A percentile compares a stretch with the other conserved stretches of the same genome.
phyloP scores from a whole-genome alignment of 768 basidiomycete species.

The Tulasnella sp. region DNA sequence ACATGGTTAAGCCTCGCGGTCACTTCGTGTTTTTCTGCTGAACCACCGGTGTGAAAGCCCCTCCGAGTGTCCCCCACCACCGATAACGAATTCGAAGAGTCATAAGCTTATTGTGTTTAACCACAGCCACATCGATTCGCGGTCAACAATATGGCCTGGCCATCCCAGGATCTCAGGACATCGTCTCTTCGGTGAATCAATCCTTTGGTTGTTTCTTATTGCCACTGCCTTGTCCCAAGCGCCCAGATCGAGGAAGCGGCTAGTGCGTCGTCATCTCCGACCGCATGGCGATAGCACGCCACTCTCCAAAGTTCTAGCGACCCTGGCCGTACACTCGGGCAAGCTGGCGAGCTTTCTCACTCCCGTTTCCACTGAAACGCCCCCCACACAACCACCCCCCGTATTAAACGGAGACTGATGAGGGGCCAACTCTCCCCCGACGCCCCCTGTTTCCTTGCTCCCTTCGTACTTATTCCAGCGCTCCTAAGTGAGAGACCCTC shows the following conservation, averaged over 20 bases:
- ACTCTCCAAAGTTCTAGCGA: background rate
- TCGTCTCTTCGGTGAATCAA: background rate
- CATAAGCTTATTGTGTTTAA: background rate
- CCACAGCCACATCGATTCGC: constrained; percentile 1
- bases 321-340: background rate
- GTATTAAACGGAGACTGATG: background rate
- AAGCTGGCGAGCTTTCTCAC: background rate
- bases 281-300: background rate
- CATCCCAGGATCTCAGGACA: background rate
- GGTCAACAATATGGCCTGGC: background rate
- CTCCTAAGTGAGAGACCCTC: background rate
- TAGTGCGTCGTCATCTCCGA: constrained; percentile 1
- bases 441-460: background rate
- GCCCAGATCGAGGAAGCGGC: background rate
- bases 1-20: background rate
- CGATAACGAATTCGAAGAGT: background rate
- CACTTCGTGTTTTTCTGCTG: background rate
- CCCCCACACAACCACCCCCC: background rate
- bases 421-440: background rate
- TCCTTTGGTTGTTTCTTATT: background rate
- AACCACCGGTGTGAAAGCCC: background rate
- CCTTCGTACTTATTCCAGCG: background rate
- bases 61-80: background rate
- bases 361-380: background rate
- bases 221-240: background rate